Evolutionary conservation across 2,329 filamentous ascomycete species (phyloP).

Genomic region (Cordyceps pruinosa): DNA sequence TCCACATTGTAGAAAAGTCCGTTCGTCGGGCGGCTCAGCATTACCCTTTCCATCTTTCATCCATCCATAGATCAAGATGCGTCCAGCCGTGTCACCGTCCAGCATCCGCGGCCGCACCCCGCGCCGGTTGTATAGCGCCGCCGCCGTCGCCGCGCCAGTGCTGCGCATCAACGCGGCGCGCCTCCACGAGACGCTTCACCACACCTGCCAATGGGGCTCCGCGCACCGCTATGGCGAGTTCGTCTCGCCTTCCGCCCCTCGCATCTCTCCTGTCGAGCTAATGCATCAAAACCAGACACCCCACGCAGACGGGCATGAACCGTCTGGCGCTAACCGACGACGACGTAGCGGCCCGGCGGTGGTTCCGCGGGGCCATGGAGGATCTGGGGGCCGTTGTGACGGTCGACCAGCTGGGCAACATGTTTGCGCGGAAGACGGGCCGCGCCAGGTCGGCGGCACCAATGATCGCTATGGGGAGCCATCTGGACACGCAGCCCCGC

Average conservation of each 20-base stretch:
- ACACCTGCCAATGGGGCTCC: slow-evolving; percentile 27
- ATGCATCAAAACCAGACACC: neutral
- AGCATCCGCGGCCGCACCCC: neutral
- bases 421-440: slow-evolving; percentile 64
- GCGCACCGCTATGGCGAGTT: slow-evolving; percentile 24
- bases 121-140: neutral
- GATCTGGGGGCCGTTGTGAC: slow-evolving; percentile 60
- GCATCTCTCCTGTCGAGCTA: slow-evolving; percentile 14
- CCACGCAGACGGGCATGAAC: slow-evolving; percentile 67
- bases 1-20: neutral
- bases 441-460: slow-evolving; percentile 48
- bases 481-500: slow-evolving; percentile 57
- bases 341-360: slow-evolving; percentile 68
- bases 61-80: neutral
- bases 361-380: slow-evolving; percentile 63
- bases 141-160: neutral
- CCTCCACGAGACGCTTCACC: slow-evolving; percentile 25
- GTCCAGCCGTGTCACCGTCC: neutral
- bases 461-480: slow-evolving; percentile 60
- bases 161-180: slow-evolving; percentile 22
- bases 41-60: neutral
- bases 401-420: slow-evolving; percentile 75
- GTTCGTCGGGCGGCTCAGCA: neutral
- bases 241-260: slow-evolving; percentile 12
- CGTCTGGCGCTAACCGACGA: slow-evolving; percentile 67